These are phyloP conservation scores for Gossypium anomalum DNA, from an alignment of 345 rosid genomes.

Conservation along the genomic window DNA sequence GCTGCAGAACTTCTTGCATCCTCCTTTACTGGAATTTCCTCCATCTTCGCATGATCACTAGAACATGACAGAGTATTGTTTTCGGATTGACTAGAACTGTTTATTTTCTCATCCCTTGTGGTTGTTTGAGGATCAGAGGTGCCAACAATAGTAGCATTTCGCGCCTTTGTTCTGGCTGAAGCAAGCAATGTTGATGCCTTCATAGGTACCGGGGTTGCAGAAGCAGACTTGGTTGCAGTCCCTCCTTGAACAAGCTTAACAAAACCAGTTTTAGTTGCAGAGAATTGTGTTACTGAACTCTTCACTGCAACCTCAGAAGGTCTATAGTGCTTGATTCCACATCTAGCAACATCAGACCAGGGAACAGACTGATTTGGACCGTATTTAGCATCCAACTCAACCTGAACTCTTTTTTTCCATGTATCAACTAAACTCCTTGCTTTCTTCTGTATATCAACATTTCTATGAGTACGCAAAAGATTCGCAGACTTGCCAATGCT, in stretches of 20 bases:
- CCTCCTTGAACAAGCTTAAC: constrained; percentile 57
- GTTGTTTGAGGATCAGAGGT: constrained; percentile 39
- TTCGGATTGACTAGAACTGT: constrained; percentile 75
- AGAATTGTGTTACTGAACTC: constrained; percentile 49
- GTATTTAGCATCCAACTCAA: constrained; percentile 83
- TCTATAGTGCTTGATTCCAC: constrained; percentile 47
- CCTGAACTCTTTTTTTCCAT: constrained; percentile 95
- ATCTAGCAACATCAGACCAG: constrained; percentile 61
- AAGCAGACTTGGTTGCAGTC: constrained; percentile 37
- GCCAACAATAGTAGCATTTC: constrained; percentile 32
- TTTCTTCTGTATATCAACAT: constrained; percentile 79
- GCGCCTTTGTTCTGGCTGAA: constrained; percentile 31
- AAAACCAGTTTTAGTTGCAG: constrained; percentile 55
- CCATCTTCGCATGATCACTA: constrained; percentile 58
- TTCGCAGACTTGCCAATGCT: constrained; percentile 89
- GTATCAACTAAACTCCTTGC: constrained; percentile 88
- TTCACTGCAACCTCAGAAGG: constrained; percentile 55
- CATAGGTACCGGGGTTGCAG: constrained; percentile 47
- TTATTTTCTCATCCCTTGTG: constrained; percentile 66
- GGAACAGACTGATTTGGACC: constrained; percentile 54
- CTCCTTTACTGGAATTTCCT: constrained; percentile 50
- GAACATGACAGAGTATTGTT: constrained; percentile 70
- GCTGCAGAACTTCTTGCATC: constrained; percentile 60
- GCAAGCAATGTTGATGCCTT: constrained; percentile 50
- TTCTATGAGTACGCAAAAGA: constrained; percentile 72